A percentile compares a stretch with the other conserved stretches of the same genome.
phyloP scores from a whole-genome alignment of 2,329 filamentous ascomycete genomes.

The Dactylellina cionopaga region DNA sequence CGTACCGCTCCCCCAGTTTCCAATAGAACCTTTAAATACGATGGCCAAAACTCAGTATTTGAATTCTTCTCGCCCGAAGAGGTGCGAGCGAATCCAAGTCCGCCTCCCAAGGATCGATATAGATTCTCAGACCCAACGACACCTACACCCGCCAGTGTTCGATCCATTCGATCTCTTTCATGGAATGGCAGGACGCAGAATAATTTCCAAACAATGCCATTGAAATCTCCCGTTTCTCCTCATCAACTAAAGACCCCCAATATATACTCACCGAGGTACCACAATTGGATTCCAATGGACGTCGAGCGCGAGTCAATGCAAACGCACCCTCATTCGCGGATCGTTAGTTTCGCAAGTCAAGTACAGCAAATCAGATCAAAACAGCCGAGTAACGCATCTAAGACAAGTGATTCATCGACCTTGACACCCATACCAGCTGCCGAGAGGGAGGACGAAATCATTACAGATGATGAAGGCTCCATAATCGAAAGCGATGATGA shows the following conservation, averaged over 20 bases:
- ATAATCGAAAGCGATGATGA: slow-evolving; percentile 40
- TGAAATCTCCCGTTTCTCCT: slow-evolving; percentile 15
- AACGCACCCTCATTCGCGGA: slow-evolving; percentile 40
- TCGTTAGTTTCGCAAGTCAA: slow-evolving; percentile 6
- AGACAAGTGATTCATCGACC: no score
- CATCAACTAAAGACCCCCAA: slow-evolving; percentile 17
- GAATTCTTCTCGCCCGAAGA: slow-evolving; percentile 12
- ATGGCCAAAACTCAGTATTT: background rate
- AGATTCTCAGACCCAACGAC: slow-evolving; percentile 44
- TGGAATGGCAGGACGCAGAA: slow-evolving; percentile 25
- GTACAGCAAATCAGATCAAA: background rate
- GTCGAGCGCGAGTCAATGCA: slow-evolving; percentile 34
- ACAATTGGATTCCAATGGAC: slow-evolving; percentile 9
- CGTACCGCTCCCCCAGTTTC: background rate
- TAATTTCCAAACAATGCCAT: background rate
- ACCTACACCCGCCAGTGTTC: slow-evolving; percentile 29
- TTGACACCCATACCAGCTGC: slow-evolving; percentile 8
- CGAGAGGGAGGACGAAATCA: slow-evolving; percentile 32
- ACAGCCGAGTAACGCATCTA: background rate
- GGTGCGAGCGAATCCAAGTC: background rate
- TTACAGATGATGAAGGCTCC: slow-evolving; percentile 35
- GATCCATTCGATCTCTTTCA: slow-evolving; percentile 33
- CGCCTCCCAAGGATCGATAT: slow-evolving; percentile 19
- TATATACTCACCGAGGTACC: slow-evolving; percentile 1
- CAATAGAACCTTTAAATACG: background rate